A percentile compares a stretch with the other conserved stretches of the same genome.
Conservation (phyloP, 2,329 filamentous ascomycete species). For the Penicillium sp. region DNA sequence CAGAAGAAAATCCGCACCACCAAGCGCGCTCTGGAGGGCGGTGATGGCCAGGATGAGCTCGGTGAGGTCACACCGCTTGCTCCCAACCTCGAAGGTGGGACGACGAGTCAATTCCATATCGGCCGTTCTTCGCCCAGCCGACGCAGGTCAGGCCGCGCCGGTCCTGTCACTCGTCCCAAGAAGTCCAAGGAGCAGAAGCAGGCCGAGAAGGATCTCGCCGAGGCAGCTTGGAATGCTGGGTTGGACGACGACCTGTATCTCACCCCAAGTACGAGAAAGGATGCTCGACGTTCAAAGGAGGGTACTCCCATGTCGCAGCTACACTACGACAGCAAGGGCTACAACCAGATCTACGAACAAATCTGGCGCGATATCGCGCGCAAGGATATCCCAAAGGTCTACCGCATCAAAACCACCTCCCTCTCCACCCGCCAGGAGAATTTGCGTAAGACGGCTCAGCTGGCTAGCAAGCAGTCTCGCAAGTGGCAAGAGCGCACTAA, state of each 20-base stretch:
- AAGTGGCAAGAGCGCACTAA: constrained; percentile 97
- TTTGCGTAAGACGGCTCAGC: constrained; percentile 91
- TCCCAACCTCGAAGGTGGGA: constrained; percentile 79
- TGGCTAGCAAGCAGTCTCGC: constrained; percentile 95
- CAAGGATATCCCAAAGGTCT: constrained; percentile 91
- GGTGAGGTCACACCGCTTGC: constrained; percentile 69
- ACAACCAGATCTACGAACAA: constrained; percentile 95
- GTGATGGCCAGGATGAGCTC: constrained; percentile 71
- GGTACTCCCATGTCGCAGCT: constrained; percentile 54
- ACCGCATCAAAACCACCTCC: constrained; percentile 81
- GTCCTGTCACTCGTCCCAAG: constrained; percentile 65
- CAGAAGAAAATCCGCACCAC: constrained; percentile 92
- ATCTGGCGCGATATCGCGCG: constrained; percentile 94
- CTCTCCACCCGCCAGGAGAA: constrained; percentile 89
- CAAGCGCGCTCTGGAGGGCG: constrained; percentile 80
- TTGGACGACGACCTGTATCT: constrained; percentile 51
- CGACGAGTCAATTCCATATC: constrained; percentile 79
- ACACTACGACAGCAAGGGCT: constrained; percentile 82
- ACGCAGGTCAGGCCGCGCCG: constrained; percentile 55
- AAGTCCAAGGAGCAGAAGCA: constrained; percentile 79
- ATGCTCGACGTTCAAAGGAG: constrained; percentile 45
- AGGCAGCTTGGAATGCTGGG: constrained; percentile 77
- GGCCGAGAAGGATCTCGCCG: constrained; percentile 72
- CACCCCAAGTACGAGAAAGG: constrained; percentile 55
- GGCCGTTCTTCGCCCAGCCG: constrained; percentile 55